phyloP scores from a whole-genome alignment of 352 stramenopile species.

The Phytophthora fragariae region DNA sequence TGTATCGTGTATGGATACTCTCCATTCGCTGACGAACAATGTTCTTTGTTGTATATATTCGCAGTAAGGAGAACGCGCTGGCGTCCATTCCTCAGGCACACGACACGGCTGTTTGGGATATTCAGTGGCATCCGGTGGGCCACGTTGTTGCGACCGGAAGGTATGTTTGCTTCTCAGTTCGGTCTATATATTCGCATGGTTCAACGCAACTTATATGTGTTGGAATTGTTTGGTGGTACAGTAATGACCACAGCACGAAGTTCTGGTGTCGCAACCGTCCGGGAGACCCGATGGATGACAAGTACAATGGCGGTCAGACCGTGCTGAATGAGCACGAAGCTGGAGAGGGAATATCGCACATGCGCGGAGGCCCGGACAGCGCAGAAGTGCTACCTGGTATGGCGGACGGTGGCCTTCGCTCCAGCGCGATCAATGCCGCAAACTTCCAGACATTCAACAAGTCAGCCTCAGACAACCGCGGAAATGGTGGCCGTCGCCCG shows the following conservation, averaged over 20 bases:
- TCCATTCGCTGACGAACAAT: background rate
- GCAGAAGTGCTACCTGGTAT: constrained; percentile 76
- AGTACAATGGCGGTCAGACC: constrained; percentile 84
- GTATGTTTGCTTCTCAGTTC: constrained; percentile 29
- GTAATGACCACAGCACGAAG: constrained; percentile 98
- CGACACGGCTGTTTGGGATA: constrained; percentile 98
- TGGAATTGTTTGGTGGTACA: constrained; percentile 25
- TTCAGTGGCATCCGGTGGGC: constrained; percentile 97
- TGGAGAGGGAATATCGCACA: constrained; percentile 42
- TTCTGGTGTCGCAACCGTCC: constrained; percentile 97
- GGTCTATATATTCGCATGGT: background rate
- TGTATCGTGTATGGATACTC: background rate
- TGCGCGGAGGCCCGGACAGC: constrained; percentile 33
- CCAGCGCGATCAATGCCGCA: constrained; percentile 72
- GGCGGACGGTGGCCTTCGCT: constrained; percentile 68
- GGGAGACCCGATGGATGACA: constrained; percentile 91
- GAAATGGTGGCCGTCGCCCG: constrained; percentile 51
- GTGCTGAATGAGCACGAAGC: constrained; percentile 76
- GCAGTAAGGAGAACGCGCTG: constrained; percentile 83
- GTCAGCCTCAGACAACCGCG: constrained; percentile 37
- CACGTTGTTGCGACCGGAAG: constrained; percentile 96
- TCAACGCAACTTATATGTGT: background rate
- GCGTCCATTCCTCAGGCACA: constrained; percentile 93
- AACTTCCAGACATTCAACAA: constrained; percentile 79
- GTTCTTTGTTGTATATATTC: constrained; percentile 22